phyloP scores from a whole-genome alignment of 345 rosid species.

The Syzygium jambos region DNA sequence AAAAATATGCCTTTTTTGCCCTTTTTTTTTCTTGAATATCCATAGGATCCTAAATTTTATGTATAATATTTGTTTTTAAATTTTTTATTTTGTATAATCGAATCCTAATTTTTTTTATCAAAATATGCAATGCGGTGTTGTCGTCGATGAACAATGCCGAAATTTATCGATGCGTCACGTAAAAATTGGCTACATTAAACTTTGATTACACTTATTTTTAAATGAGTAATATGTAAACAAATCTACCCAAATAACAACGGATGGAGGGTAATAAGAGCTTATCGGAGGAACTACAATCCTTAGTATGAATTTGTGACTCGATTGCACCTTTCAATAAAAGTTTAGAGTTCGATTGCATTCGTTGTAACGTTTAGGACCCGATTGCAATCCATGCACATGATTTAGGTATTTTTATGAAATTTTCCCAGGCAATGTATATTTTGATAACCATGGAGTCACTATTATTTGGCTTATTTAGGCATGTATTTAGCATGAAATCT shows the following conservation, averaged over 20 bases:
- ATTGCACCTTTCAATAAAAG: background rate
- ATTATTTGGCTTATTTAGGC: background rate
- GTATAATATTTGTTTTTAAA: background rate
- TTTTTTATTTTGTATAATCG: background rate
- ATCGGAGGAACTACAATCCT: background rate
- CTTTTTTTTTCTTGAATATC: background rate
- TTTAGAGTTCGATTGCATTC: background rate
- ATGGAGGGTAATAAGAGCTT: background rate
- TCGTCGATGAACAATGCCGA: background rate
- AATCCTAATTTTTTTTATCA: background rate
- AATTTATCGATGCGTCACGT: background rate
- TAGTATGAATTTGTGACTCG: background rate
- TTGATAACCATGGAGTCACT: background rate
- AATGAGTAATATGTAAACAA: background rate
- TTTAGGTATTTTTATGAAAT: background rate
- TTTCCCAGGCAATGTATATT: background rate
- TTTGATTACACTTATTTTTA: background rate
- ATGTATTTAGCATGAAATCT: background rate
- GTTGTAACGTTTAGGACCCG: rapidly evolving
- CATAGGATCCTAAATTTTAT: background rate
- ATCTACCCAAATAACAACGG: rapidly evolving
- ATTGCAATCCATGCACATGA: background rate
- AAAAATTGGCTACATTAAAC: background rate
- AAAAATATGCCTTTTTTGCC: background rate
- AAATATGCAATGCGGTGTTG: rapidly evolving